A percentile compares a stretch with the other conserved stretches of the same genome.
phyloP scores from a whole-genome alignment of 441 rosid species.

The Breynia disticha region DNA sequence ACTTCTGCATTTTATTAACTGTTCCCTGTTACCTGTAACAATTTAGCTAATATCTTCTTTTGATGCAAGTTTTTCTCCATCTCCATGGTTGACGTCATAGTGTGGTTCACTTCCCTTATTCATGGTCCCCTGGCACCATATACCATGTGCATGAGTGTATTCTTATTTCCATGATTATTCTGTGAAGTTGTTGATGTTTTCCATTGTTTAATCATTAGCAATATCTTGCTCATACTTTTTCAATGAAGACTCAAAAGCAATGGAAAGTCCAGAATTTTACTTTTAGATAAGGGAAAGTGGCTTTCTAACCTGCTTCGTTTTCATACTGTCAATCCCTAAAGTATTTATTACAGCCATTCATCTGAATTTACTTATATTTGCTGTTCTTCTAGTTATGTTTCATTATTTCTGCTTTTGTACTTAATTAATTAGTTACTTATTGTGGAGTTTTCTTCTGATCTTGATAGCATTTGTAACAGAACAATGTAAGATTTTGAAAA shows the following conservation, averaged over 20 bases:
- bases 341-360: background rate
- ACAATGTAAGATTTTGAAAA: no score
- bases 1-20: background rate
- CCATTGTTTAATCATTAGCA: background rate
- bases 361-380: background rate
- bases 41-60: background rate
- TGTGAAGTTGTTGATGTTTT: background rate
- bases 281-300: background rate
- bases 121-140: background rate
- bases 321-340: background rate
- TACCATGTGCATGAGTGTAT: no score
- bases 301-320: background rate
- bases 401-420: no score
- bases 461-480: no score
- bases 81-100: background rate
- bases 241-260: background rate
- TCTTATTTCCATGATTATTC: conserved; percentile 8
- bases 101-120: conserved; percentile 3
- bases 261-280: background rate
- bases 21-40: background rate
- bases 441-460: no score
- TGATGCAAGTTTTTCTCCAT: background rate
- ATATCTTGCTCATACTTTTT: no score
- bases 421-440: no score
- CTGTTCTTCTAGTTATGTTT: background rate